Percentiles rank a stretch among this genome's conserved stretches.
phyloP scores from a whole-genome alignment of 1,284 basidiomycete genomes.

The Sporisorium scitamineum region DNA sequence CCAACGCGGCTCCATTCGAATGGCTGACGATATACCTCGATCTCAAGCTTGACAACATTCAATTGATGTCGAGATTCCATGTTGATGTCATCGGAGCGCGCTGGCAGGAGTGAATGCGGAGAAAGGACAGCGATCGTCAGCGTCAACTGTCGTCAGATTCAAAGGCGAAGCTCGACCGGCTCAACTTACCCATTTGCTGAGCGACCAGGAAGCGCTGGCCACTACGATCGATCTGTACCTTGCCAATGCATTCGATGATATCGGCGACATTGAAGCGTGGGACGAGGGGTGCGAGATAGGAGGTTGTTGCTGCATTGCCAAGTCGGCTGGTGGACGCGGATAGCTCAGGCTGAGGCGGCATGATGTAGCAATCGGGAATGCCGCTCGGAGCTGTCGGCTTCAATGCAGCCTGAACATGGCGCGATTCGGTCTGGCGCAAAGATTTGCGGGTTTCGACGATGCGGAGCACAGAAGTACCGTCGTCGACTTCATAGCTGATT shows the following conservation, averaged over 20 bases:
- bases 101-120: not conserved
- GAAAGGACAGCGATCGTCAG: not conserved
- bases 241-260: slow-evolving; percentile 26
- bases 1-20: slow-evolving; percentile 21
- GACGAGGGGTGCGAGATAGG: slow-evolving; percentile 9
- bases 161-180: not conserved
- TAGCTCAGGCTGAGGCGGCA: slow-evolving; percentile 22
- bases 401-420: not conserved
- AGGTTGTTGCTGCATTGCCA: not conserved
- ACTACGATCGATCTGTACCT: slow-evolving; percentile 24
- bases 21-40: slow-evolving; percentile 16
- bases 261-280: slow-evolving; percentile 35
- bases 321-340: slow-evolving; percentile 10
- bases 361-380: slow-evolving; percentile 45
- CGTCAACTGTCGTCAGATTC: not conserved
- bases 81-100: slow-evolving; percentile 23
- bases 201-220: slow-evolving; percentile 11
- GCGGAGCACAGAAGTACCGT: slow-evolving; percentile 48
- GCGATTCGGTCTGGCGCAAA: slow-evolving; percentile 1
- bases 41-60: slow-evolving; percentile 27
- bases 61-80: slow-evolving; percentile 33
- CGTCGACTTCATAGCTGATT: slow-evolving; percentile 48
- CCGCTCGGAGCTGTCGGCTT: not conserved
- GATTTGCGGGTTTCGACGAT: slow-evolving; percentile 36
- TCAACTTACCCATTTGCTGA: slow-evolving; percentile 11